phyloP scores from a whole-genome alignment of 306 rosid species.

The Rosa lucieae region DNA sequence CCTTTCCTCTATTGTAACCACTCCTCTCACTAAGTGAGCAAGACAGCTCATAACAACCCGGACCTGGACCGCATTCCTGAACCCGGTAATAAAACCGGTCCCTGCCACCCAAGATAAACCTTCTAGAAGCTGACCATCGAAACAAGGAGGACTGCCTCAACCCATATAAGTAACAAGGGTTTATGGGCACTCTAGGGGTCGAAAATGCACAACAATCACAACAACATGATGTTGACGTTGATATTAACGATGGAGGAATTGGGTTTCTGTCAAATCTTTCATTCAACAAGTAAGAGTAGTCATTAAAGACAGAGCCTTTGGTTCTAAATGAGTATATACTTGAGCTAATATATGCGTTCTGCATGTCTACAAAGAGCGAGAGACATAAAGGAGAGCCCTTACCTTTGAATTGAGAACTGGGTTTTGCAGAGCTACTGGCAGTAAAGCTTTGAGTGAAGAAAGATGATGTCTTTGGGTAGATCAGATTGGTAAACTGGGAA shows the following conservation, averaged over 20 bases:
- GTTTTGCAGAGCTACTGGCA: constrained; percentile 10
- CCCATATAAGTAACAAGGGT: constrained; percentile 53
- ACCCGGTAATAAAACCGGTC: constrained; percentile 41
- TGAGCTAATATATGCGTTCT: constrained; percentile 57
- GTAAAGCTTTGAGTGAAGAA: constrained; percentile 31
- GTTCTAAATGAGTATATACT: constrained; percentile 51
- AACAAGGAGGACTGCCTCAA: constrained; percentile 79
- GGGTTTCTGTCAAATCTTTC: constrained; percentile 60
- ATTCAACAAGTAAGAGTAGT: constrained; percentile 48
- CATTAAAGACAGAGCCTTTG: constrained; percentile 52
- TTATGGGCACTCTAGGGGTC: constrained; percentile 39
- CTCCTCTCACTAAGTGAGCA: constrained; percentile 41
- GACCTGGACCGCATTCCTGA: constrained; percentile 39
- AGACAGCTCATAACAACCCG: constrained; percentile 41
- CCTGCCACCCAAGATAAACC: constrained; percentile 54
- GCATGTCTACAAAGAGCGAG: constrained; percentile 35
- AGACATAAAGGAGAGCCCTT: constrained; percentile 7
- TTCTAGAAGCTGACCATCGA: constrained; percentile 68
- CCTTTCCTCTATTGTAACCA: constrained; percentile 36
- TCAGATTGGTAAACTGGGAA: constrained; percentile 7
- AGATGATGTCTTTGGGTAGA: constrained; percentile 9
- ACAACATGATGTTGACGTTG: constrained; percentile 39
- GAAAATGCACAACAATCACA: constrained; percentile 49
- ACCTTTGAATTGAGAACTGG: constrained; percentile 38
- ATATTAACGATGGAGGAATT: constrained; percentile 27